Evolutionary conservation across 306 rosid genomes (phyloP).

Genomic region (Vigna angularis): DNA sequence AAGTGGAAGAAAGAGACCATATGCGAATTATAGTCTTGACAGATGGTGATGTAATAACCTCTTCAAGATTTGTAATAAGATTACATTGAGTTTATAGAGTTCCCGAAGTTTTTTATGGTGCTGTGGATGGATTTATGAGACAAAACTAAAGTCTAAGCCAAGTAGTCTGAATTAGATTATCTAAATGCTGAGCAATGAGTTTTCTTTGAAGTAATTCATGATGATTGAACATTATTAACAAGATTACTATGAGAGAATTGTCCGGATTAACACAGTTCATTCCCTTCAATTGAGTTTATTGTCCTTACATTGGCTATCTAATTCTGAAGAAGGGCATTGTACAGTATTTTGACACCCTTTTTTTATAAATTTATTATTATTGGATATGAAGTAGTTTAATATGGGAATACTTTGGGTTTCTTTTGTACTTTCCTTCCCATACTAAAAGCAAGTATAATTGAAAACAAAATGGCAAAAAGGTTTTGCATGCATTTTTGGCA

Average conservation of each 20-base stretch:
- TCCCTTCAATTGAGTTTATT: neutral
- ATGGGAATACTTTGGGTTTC: neutral
- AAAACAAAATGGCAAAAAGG: neutral
- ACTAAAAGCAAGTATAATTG: neutral
- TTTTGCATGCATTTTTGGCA: neutral
- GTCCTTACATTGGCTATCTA: neutral
- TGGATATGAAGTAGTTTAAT: neutral
- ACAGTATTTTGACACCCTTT: neutral
- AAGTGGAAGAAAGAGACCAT: constrained; percentile 31
- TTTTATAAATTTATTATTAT: neutral
- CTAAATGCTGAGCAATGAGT: neutral
- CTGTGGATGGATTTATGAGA: constrained; percentile 24
- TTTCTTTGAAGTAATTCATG: neutral
- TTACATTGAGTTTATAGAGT: constrained; percentile 23
- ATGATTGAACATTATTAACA: neutral
- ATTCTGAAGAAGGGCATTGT: neutral
- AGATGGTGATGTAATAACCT: constrained; percentile 41
- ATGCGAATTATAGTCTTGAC: constrained; percentile 21
- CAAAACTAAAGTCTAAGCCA: constrained; percentile 7
- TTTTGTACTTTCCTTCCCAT: neutral
- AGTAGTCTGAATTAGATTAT: constrained; percentile 13
- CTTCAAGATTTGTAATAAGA: constrained; percentile 26
- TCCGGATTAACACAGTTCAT: neutral
- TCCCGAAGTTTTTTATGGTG: constrained; percentile 32
- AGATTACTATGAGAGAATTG: neutral